Conservation (phyloP, 176 grass and related monocot genomes). For the Poa annua region DNA sequence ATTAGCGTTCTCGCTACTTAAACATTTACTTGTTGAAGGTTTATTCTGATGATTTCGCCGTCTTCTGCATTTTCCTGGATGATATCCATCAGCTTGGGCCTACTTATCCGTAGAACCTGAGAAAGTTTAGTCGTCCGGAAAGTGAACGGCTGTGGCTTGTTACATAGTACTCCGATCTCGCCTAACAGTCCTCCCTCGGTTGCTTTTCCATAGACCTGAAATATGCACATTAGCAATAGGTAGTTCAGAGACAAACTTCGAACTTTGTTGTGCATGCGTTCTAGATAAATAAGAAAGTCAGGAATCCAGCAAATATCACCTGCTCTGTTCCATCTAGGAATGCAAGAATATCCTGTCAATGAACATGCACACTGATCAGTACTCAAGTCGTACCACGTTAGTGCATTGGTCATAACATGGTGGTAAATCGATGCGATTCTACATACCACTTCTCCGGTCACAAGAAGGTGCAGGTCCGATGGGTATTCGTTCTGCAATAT, state of each 20-base stretch:
- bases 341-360: constrained; percentile 53
- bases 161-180: constrained; percentile 66
- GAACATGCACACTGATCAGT: neutral
- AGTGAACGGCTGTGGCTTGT: constrained; percentile 70
- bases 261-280: neutral
- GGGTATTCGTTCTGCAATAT: constrained; percentile 79
- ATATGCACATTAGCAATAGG: neutral
- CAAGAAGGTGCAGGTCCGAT: constrained; percentile 70
- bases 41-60: constrained; percentile 56
- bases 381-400: neutral
- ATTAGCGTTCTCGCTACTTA: neutral
- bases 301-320: constrained; percentile 29
- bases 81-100: constrained; percentile 63
- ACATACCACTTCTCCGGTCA: constrained; percentile 75
- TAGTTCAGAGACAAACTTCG: constrained; percentile 14
- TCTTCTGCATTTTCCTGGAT: constrained; percentile 73
- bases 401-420: neutral
- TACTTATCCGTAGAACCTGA: constrained; percentile 70
- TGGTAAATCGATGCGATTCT: neutral
- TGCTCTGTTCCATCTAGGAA: constrained; percentile 54
- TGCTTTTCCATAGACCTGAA: constrained; percentile 60
- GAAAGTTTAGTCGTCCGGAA: constrained; percentile 68
- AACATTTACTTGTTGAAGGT: constrained; percentile 56
- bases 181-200: constrained; percentile 69
- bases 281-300: neutral